phyloP scores from a whole-genome alignment of 768 basidiomycete genomes.

The Serendipita sp. region DNA sequence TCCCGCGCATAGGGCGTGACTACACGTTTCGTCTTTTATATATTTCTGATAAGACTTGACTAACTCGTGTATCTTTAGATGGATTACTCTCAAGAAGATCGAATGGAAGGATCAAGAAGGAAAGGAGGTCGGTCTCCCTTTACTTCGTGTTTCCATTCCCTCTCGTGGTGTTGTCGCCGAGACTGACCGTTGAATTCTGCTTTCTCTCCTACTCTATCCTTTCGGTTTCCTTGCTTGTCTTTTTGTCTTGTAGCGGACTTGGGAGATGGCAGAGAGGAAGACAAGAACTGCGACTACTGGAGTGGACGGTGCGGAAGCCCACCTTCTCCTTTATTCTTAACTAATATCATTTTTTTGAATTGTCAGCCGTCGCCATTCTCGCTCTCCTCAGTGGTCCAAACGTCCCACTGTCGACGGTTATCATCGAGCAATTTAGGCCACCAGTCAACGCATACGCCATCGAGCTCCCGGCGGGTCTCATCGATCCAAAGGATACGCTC shows the following conservation, averaged over 20 bases:
- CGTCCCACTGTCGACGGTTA: conserved; percentile 56
- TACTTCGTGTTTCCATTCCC: no score
- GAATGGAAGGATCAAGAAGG: conserved; percentile 67
- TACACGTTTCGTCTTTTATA: no score
- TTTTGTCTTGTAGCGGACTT: conserved; percentile 38
- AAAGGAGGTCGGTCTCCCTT: conserved; percentile 41
- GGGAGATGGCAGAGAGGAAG: conserved; percentile 80
- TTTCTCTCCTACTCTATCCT: no score
- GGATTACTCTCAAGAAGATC: conserved; percentile 73
- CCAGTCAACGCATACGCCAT: conserved; percentile 64
- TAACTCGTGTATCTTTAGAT: conserved; percentile 30
- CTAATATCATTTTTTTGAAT: neutral
- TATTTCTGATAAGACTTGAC: neutral
- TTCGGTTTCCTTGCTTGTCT: neutral
- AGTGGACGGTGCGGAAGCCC: conserved; percentile 50
- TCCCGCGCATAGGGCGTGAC: no score
- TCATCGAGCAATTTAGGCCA: conserved; percentile 87
- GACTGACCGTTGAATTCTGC: no score
- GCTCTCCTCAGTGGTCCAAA: conserved; percentile 58
- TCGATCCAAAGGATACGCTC: conserved; percentile 73
- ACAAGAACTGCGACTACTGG: conserved; percentile 54
- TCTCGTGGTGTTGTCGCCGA: no score
- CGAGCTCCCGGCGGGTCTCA: conserved; percentile 52
- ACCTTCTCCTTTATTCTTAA: neutral
- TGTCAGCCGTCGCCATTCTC: conserved; percentile 81